phyloP scores from a whole-genome alignment of 805 yeast species.

The Huiozyma naganishii region DNA sequence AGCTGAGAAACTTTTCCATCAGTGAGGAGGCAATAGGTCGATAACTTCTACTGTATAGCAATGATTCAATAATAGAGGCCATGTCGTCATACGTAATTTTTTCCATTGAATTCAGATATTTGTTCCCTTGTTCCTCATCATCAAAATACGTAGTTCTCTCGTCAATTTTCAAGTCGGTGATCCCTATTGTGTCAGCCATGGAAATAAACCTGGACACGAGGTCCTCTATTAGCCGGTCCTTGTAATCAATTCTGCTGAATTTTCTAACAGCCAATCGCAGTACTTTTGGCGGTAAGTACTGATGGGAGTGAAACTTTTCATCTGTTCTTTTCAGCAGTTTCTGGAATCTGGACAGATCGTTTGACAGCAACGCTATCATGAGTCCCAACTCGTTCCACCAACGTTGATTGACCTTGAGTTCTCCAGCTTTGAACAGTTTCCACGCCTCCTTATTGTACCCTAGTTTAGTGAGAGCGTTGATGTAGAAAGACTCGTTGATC shows the following conservation, averaged over 20 bases:
- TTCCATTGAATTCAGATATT: conserved; percentile 22
- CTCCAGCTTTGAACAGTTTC: conserved; percentile 28
- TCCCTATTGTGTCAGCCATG: conserved; percentile 20
- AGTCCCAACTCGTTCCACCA: conserved; percentile 48
- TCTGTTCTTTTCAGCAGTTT: conserved; percentile 22
- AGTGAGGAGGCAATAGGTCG: not conserved
- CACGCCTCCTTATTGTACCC: conserved; percentile 29
- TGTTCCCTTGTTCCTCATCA: conserved; percentile 23
- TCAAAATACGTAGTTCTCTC: conserved; percentile 7
- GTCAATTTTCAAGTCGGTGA: conserved; percentile 1
- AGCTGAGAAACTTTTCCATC: conserved; percentile 16
- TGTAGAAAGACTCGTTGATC: conserved; percentile 40
- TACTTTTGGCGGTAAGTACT: conserved; percentile 31
- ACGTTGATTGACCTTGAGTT: conserved; percentile 31
- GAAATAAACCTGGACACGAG: conserved; percentile 26
- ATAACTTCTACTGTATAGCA: conserved; percentile 11
- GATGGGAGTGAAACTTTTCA: conserved; percentile 12
- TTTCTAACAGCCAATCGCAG: conserved; percentile 28
- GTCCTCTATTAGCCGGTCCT: conserved; percentile 15
- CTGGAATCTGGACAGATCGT: conserved; percentile 30
- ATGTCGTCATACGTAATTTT: conserved; percentile 20
- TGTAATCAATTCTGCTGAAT: conserved; percentile 21
- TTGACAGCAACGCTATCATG: conserved; percentile 29
- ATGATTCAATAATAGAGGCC: conserved; percentile 17
- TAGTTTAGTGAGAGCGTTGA: conserved; percentile 33